A percentile compares a stretch with the other conserved stretches of the same genome.
phyloP scores from a whole-genome alignment of 2,329 filamentous ascomycete species.

The Harringtonia aguacate region DNA sequence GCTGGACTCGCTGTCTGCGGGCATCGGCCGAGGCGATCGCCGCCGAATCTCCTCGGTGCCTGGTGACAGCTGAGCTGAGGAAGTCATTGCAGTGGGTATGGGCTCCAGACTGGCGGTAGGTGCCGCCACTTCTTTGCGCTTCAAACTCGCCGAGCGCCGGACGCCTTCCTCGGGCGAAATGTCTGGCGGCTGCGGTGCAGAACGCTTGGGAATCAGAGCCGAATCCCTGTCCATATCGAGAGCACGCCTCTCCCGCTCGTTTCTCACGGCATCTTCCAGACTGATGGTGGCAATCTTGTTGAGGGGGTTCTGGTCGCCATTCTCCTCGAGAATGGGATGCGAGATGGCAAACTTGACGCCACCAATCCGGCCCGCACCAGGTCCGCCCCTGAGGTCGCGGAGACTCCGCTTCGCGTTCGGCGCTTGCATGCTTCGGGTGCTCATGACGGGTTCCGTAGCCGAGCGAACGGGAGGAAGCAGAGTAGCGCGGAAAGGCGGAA shows the following conservation, averaged over 20 bases:
- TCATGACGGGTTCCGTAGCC: constrained; percentile 12
- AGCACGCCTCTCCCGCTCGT: constrained; percentile 33
- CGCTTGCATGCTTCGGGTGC: neutral
- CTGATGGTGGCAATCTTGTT: constrained; percentile 38
- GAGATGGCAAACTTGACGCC: constrained; percentile 34
- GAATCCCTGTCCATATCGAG: constrained; percentile 20
- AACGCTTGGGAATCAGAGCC: constrained; percentile 22
- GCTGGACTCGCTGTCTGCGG: neutral
- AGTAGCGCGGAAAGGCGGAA: constrained; percentile 2
- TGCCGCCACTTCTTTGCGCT: constrained; percentile 25
- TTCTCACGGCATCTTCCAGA: constrained; percentile 34
- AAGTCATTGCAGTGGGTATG: constrained; percentile 26
- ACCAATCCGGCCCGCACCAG: constrained; percentile 13
- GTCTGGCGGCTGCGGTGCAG: constrained; percentile 24
- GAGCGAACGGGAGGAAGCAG: constrained; percentile 30
- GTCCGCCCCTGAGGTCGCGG: constrained; percentile 14
- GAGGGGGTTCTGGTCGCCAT: constrained; percentile 27
- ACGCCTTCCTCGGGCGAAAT: constrained; percentile 22
- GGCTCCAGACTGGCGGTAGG: constrained; percentile 15
- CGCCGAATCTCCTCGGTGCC: constrained; percentile 37
- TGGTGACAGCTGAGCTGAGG: constrained; percentile 40
- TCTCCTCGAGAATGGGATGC: constrained; percentile 31
- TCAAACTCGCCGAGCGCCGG: constrained; percentile 23
- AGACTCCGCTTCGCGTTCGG: constrained; percentile 18
- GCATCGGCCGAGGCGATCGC: constrained; percentile 35